A percentile compares a stretch with the other conserved stretches of the same genome.
Conservation (phyloP, 805 yeast species). For the Citeromyces matritensis region DNA sequence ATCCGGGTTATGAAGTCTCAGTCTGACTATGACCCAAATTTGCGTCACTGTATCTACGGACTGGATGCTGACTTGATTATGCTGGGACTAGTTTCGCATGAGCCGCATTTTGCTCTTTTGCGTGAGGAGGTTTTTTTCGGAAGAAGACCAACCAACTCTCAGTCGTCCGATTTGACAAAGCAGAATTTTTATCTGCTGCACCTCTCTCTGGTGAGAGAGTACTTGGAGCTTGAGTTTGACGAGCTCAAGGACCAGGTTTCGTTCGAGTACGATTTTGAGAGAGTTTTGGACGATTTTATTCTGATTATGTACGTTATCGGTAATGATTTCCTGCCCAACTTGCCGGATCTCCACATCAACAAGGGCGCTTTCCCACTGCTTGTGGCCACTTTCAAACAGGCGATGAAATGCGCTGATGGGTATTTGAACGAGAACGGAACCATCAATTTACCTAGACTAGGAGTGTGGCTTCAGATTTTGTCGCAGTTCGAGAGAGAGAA, state of each 20-base stretch:
- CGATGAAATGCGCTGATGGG: constrained; percentile 61
- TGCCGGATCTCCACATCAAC: constrained; percentile 85
- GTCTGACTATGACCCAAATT: constrained; percentile 57
- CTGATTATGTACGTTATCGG: constrained; percentile 90
- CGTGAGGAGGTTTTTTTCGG: constrained; percentile 96
- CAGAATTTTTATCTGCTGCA: constrained; percentile 79
- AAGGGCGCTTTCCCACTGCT: constrained; percentile 95
- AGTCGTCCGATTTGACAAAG: constrained; percentile 39
- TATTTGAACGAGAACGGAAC: constrained; percentile 75
- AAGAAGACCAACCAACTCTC: constrained; percentile 11
- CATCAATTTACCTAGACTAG: constrained; percentile 61
- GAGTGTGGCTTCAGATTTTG: constrained; percentile 60
- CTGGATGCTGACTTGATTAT: constrained; percentile 92
- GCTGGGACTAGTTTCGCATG: constrained; percentile 84
- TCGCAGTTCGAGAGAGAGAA: constrained; percentile 73
- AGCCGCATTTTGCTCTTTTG: constrained; percentile 86
- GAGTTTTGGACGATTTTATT: constrained; percentile 83
- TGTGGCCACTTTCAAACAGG: constrained; percentile 74
- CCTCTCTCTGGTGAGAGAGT: constrained; percentile 79
- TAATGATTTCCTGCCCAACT: constrained; percentile 92
- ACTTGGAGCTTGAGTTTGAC: constrained; percentile 71
- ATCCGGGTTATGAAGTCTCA: constrained; percentile 71
- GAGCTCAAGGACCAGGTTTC: constrained; percentile 48
- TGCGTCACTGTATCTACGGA: constrained; percentile 90
- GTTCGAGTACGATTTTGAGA: constrained; percentile 74